A percentile compares a stretch with the other conserved stretches of the same genome.
Conservation (phyloP, 139 green algal species). For the Chlamydomonas sphaeroides region DNA sequence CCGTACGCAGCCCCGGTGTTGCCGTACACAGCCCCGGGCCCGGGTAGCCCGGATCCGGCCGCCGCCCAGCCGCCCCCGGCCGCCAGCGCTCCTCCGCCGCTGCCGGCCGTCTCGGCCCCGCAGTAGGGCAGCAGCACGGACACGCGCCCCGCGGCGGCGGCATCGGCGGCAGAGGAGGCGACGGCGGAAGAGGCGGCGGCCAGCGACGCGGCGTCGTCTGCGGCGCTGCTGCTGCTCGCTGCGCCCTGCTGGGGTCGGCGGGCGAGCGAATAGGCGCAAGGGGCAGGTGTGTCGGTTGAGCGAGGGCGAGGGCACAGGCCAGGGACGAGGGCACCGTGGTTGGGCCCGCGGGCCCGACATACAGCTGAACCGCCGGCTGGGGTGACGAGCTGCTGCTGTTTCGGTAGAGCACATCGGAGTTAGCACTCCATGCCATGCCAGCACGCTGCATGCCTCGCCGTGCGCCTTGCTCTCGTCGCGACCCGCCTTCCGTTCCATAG, state of each 20-base stretch:
- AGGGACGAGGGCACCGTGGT: not conserved
- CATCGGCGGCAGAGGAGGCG: not conserved
- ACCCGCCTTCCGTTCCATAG: too few species aligned
- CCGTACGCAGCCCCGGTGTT: not conserved
- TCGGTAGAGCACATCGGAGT: too few species aligned
- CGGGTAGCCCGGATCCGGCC: too few species aligned
- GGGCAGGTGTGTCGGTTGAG: too few species aligned
- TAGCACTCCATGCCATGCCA: too few species aligned
- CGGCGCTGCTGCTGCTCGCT: not conserved
- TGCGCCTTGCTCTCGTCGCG: too few species aligned
- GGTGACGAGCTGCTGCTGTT: too few species aligned
- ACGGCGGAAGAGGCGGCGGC: too few species aligned
- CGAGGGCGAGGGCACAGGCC: not conserved
- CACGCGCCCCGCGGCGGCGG: not conserved
- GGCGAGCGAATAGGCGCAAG: too few species aligned
- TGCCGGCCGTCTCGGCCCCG: not conserved
- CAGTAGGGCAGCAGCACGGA: conserved; percentile 34
- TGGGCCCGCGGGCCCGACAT: too few species aligned
- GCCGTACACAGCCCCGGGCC: not conserved
- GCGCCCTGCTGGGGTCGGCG: not conserved
- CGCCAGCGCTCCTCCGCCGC: not conserved
- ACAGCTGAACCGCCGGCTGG: not conserved
- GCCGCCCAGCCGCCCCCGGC: too few species aligned
- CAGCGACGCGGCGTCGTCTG: not conserved
- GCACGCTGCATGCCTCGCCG: too few species aligned